These are phyloP conservation scores for Comarum palustre DNA, from an alignment of 306 rosid genomes.

Conservation along the genomic window DNA sequence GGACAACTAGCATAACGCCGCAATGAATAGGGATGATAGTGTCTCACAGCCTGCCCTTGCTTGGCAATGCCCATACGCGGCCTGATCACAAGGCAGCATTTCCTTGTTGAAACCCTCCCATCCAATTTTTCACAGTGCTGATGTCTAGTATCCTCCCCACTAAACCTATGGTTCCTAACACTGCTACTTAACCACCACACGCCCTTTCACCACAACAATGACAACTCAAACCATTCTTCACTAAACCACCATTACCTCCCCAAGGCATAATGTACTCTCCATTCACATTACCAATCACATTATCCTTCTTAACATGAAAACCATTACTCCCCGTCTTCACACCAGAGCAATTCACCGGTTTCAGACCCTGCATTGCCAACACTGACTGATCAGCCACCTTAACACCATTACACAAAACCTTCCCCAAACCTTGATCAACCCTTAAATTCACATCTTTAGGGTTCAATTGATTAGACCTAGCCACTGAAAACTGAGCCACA, in stretches of 20 bases:
- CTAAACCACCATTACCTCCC: background rate
- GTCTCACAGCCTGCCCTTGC: conserved; percentile 15
- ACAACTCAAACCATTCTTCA: background rate
- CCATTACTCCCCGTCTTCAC: background rate
- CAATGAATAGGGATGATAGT: conserved; percentile 3
- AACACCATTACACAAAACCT: conserved; percentile 11
- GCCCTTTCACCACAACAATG: background rate
- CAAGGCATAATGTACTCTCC: no score
- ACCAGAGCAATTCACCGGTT: background rate
- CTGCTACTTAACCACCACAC: conserved; percentile 14
- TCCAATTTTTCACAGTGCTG: conserved; percentile 21
- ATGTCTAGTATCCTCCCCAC: conserved; percentile 7
- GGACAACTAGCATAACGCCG: conserved; percentile 1
- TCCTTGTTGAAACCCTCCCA: conserved; percentile 7
- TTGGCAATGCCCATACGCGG: conserved; percentile 16
- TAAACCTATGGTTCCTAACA: conserved; percentile 13
- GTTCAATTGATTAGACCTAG: conserved; percentile 18
- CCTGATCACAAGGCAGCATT: conserved; percentile 7
- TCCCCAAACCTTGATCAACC: background rate
- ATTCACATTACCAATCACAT: background rate
- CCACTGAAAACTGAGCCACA: background rate
- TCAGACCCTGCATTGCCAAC: background rate
- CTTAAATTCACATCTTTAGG: conserved; percentile 24
- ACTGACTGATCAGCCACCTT: background rate
- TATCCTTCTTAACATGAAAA: background rate